Conservation (phyloP, 2,329 filamentous ascomycete species). For the Xylaria hypoxylon region DNA sequence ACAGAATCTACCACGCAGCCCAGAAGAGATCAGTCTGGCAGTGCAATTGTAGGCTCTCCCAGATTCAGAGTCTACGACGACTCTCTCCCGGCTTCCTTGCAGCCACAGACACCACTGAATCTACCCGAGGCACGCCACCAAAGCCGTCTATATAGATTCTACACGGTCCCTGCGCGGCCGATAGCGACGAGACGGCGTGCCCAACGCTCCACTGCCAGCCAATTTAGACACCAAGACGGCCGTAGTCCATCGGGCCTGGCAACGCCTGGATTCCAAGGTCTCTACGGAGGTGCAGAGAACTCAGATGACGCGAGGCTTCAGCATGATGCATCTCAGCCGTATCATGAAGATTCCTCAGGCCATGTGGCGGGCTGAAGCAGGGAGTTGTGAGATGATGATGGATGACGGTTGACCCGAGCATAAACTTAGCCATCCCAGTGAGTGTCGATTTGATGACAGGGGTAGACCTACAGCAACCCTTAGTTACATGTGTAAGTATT, state of each 20-base stretch:
- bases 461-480: background rate
- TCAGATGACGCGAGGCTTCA: constrained; percentile 56
- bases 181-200: constrained; percentile 29
- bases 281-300: constrained; percentile 64
- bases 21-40: constrained; percentile 34
- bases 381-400: background rate
- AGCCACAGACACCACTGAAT: constrained; percentile 64
- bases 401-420: background rate
- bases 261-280: constrained; percentile 58
- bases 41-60: constrained; percentile 37
- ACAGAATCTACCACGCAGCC: constrained; percentile 33
- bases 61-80: constrained; percentile 61
- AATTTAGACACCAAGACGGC: constrained; percentile 42
- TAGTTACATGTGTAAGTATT: constrained; percentile 1
- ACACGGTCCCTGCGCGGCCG: constrained; percentile 56
- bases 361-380: constrained; percentile 1
- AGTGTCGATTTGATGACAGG: background rate
- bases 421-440: constrained; percentile 1
- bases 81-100: constrained; percentile 55
- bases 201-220: constrained; percentile 31
- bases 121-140: constrained; percentile 62
- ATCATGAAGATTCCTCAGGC: constrained; percentile 24
- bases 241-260: constrained; percentile 55
- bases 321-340: constrained; percentile 43
- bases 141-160: constrained; percentile 57